Evolutionary conservation across 352 stramenopile genomes (phyloP).

Genomic region (Phytophthora vignae): DNA sequence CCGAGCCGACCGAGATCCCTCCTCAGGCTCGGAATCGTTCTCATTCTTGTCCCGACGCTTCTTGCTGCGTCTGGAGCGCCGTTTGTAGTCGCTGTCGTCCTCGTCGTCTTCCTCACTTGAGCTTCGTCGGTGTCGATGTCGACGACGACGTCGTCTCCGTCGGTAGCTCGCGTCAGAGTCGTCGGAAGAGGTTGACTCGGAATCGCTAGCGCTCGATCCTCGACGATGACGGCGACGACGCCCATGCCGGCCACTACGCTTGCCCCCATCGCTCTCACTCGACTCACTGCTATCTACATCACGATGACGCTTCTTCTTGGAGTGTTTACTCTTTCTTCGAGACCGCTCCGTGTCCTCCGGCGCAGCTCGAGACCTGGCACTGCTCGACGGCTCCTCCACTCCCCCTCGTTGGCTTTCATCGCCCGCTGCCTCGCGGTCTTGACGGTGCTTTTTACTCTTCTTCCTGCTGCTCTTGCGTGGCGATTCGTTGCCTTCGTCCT

Average conservation of each 20-base stretch:
- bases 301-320: conserved; percentile 61
- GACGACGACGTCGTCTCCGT: conserved; percentile 51
- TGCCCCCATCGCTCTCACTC: conserved; percentile 50
- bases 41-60: conserved; percentile 51
- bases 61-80: conserved; percentile 44
- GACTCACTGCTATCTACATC: conserved; percentile 52
- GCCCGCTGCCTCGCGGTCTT: conserved; percentile 27
- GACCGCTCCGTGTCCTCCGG: conserved; percentile 44
- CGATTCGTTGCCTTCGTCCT: conserved; percentile 46
- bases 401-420: conserved; percentile 22
- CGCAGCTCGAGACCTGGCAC: conserved; percentile 24
- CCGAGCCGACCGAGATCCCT: conserved; percentile 34
- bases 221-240: conserved; percentile 39
- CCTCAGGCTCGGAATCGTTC: conserved; percentile 42
- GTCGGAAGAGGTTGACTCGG: conserved; percentile 51
- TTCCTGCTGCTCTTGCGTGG: conserved; percentile 76
- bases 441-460: conserved; percentile 57
- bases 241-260: conserved; percentile 33
- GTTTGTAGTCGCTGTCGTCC: conserved; percentile 63
- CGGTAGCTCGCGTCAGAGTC: conserved; percentile 57
- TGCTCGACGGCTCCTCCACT: conserved; percentile 27
- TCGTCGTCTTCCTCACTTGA: conserved; percentile 71
- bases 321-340: conserved; percentile 51
- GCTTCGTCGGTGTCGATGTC: conserved; percentile 45
- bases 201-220: conserved; percentile 57